phyloP scores from a whole-genome alignment of 2,329 filamentous ascomycete genomes.

The Arthrobotrys musiformis region DNA sequence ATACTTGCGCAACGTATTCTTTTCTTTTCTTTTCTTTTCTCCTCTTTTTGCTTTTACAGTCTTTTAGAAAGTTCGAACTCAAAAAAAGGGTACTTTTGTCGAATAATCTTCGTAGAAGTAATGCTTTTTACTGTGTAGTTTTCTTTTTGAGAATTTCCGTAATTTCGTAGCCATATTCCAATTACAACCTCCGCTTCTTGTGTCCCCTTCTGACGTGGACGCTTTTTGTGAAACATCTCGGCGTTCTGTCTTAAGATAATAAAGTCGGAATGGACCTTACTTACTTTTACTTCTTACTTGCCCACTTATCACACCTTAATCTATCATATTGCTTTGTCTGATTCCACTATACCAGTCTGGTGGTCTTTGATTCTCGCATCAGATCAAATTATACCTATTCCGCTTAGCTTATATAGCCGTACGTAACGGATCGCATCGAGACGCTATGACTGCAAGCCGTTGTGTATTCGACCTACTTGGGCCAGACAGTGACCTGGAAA shows the following conservation, averaged over 20 bases:
- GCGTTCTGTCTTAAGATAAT: background rate
- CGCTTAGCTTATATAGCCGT: background rate
- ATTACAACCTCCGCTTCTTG: slow-evolving; percentile 15
- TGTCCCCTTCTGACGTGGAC: slow-evolving; percentile 39
- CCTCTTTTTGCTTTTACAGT: no score
- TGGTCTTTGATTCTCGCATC: background rate
- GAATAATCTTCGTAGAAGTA: no score
- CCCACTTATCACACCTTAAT: background rate
- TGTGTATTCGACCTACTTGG: background rate
- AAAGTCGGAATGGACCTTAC: background rate
- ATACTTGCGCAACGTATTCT: slow-evolving; percentile 14
- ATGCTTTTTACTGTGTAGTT: background rate
- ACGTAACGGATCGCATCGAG: background rate
- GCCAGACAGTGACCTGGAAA: background rate
- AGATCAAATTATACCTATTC: background rate
- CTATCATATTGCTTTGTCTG: background rate
- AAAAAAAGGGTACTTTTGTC: no score
- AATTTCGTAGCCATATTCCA: no score
- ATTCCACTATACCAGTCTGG: no score
- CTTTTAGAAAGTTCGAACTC: no score
- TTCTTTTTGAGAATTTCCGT: background rate
- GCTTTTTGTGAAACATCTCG: slow-evolving; percentile 21
- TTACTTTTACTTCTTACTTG: background rate
- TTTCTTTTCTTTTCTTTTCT: no score
- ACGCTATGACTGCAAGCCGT: background rate